These are phyloP conservation scores for Heritiera littoralis DNA, from an alignment of 345 rosid species.

Conservation along the genomic window DNA sequence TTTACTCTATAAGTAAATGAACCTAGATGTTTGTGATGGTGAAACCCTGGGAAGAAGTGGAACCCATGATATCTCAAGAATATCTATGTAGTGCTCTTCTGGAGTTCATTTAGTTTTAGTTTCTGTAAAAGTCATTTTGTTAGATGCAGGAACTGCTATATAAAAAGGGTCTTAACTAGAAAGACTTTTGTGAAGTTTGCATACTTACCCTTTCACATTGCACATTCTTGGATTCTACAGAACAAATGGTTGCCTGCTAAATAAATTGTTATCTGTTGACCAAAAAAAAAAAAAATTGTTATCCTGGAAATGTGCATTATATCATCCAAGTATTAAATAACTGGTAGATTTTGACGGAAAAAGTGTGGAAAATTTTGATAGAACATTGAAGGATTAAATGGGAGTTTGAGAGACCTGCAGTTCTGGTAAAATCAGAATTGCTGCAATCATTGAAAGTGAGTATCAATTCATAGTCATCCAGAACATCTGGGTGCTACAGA, in stretches of 20 bases:
- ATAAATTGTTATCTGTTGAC: background rate
- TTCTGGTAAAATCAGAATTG: background rate
- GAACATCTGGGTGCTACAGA: background rate
- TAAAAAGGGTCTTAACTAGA: background rate
- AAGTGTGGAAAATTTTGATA: slow-evolving; percentile 4
- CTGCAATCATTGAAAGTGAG: background rate
- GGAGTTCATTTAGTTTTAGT: background rate
- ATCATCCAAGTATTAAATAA: background rate
- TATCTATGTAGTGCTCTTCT: background rate
- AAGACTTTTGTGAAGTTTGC: background rate
- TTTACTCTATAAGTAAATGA: slow-evolving; percentile 1
- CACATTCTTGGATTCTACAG: background rate
- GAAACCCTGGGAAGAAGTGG: background rate
- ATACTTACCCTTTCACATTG: background rate
- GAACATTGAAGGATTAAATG: background rate
- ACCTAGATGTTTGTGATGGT: background rate
- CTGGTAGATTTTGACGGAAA: background rate
- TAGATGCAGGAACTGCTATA: background rate
- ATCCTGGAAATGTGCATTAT: background rate
- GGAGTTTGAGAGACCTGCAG: background rate
- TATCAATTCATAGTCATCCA: background rate
- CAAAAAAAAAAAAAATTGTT: too few relatives aligned
- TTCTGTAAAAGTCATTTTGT: background rate
- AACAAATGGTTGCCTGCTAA: background rate
- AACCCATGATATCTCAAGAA: background rate